A percentile compares a stretch with the other conserved stretches of the same genome.
These are phyloP conservation scores for Penicillium sp. DNA, from an alignment of 2,329 filamentous ascomycete genomes.

Conservation along the genomic window DNA sequence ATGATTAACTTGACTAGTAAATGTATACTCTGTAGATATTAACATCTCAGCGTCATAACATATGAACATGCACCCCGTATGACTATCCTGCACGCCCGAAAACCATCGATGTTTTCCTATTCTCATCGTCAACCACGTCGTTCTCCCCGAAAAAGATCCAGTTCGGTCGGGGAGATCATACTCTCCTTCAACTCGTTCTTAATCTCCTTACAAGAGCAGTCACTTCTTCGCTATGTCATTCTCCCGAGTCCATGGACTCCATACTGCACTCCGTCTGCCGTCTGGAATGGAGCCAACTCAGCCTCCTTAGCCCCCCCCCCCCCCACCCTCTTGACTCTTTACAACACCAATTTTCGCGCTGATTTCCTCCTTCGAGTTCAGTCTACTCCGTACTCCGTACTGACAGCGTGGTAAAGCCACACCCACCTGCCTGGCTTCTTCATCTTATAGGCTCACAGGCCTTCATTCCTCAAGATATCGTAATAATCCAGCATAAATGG, in stretches of 20 bases:
- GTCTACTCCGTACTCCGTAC: not conserved
- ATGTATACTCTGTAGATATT: not conserved
- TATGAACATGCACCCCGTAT: not conserved
- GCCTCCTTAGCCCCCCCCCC: slow-evolving; percentile 13
- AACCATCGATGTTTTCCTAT: too few relatives aligned
- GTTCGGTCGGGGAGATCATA: too few relatives aligned
- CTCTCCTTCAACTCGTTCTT: not conserved
- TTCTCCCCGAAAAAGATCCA: too few relatives aligned
- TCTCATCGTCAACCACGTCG: too few relatives aligned
- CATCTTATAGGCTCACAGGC: not conserved
- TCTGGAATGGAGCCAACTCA: slow-evolving; percentile 1
- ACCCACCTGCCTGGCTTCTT: not conserved
- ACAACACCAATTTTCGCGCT: not conserved
- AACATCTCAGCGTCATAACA: not conserved
- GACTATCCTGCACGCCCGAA: not conserved
- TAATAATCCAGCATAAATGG: not conserved
- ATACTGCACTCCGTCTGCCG: not conserved
- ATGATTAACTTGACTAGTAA: not conserved
- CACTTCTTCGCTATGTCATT: not conserved
- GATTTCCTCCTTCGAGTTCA: not conserved
- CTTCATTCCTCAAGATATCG: not conserved
- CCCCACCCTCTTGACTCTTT: not conserved
- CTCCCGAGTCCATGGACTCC: not conserved
- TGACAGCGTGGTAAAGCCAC: slow-evolving; percentile 10
- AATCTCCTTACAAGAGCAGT: not conserved